Base-by-base conservation (phyloP, 805 yeast species). In the Candida manassasensis region DNA sequence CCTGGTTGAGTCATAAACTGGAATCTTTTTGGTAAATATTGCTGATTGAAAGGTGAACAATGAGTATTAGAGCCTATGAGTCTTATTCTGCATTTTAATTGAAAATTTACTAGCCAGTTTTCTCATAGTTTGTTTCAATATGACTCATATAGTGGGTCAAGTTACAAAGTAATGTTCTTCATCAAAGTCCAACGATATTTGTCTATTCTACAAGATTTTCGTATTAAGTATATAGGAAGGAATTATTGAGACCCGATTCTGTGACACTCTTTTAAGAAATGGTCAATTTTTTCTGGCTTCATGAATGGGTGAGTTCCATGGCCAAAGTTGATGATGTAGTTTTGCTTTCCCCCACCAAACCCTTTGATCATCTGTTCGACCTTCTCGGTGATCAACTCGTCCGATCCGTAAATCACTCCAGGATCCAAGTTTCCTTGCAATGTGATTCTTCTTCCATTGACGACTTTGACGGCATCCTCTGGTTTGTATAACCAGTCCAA, bases 281-380 rank as follows among this genome's bases (percentile, higher is more conserved):
- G 85, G 41, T 77, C 79, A 42, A 93, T 76, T 58, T 83, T 83
- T 45, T 84, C 95, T 8, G 97, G 96, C 44, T 86, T 83, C 95
- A 93, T 88, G 63, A 85, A 87, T 15, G 98, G 98, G 57, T 88
- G 97, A 15, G 98, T 93, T 12, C 98, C 98, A 51, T 93, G 98
- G 31, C 98, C 98, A 53, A 93, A 84, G 67, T 93, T 93, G 49
- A 90, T 81, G 47, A 93, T 90, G 64, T 93, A 93, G 52, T 82
- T 75, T 53, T 84, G 78, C 60, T 87, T 87, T 15, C 96, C 96
- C 29, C 95, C 95, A n/a, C 93, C 93, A 55, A 93, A 93, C 5
- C 89, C 95, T 40, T 69, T 57, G 41, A 93, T 82, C 98, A 93
- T 93, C 44, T 71, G 72, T 62, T 84, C 84, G 12, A 85, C 95